Percentiles rank a stretch among this genome's conserved stretches.
Evolutionary conservation across 208 protist genomes (phyloP).

Genomic region (Leishmania turanica): DNA sequence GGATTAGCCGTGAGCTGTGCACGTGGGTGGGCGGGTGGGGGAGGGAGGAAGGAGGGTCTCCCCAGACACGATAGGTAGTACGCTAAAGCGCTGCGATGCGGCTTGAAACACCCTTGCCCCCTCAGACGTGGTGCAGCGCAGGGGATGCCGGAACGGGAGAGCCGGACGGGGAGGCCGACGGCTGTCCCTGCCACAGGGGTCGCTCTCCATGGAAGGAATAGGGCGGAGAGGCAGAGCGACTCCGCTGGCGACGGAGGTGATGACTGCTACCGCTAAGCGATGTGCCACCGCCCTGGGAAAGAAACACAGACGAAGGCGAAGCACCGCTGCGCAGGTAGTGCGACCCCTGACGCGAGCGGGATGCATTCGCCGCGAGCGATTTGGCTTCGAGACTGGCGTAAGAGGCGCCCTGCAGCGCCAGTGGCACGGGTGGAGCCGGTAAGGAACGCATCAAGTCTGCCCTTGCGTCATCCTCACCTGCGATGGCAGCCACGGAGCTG

Average conservation of each 20-base stretch:
- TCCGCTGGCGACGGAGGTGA: background rate
- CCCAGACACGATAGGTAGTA: background rate
- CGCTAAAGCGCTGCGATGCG: background rate
- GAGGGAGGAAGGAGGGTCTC: background rate
- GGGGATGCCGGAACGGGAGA: background rate
- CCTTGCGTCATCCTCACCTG: background rate
- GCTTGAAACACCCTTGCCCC: background rate
- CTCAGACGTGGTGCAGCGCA: background rate
- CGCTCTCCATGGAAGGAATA: background rate
- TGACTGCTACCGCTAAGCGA: background rate
- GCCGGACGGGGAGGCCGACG: background rate
- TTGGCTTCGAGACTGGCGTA: background rate
- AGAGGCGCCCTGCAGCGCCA: background rate
- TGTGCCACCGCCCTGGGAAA: background rate
- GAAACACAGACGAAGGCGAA: slow-evolving; percentile 4
- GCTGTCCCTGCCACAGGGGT: background rate
- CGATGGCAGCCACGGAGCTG: background rate
- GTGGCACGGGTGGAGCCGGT: background rate
- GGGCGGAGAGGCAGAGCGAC: slow-evolving; percentile 1
- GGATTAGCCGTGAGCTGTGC: background rate
- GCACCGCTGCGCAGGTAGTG: background rate
- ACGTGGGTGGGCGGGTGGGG: background rate
- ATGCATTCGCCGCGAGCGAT: background rate
- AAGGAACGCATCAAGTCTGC: background rate
- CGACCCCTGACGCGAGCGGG: background rate